These are phyloP conservation scores for Furcasterigmium sp. DNA, from an alignment of 2,329 filamentous ascomycete genomes.

Conservation along the genomic window DNA sequence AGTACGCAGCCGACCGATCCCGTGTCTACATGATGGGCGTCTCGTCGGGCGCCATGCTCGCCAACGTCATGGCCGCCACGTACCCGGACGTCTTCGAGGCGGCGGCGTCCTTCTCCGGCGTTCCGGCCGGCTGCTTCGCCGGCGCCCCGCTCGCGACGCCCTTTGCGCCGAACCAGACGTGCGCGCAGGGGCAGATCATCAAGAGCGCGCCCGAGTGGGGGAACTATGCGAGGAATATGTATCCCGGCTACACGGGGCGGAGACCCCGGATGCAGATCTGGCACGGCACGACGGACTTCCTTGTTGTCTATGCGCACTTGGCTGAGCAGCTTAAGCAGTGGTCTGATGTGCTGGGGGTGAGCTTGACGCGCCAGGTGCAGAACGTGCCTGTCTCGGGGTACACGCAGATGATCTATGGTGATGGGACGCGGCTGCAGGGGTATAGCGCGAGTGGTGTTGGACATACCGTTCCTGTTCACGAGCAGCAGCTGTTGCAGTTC, in stretches of 20 bases:
- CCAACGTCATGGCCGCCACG: constrained; percentile 25
- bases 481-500: constrained; percentile 12
- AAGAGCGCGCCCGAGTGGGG: constrained; percentile 37
- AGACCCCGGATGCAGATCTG: constrained; percentile 22
- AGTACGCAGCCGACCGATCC: constrained; percentile 36
- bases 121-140: constrained; percentile 24
- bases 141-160: constrained; percentile 13
- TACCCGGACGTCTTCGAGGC: constrained; percentile 29
- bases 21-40: constrained; percentile 40
- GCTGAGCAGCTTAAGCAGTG: constrained; percentile 15
- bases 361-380: constrained; percentile 18
- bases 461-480: constrained; percentile 21
- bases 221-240: constrained; percentile 28
- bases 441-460: constrained; percentile 22
- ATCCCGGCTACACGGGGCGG: constrained; percentile 23
- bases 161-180: constrained; percentile 23
- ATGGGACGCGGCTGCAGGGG: constrained; percentile 24
- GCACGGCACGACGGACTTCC: constrained; percentile 27
- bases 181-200: constrained; percentile 28
- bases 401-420: constrained; percentile 25
- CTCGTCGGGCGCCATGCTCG: constrained; percentile 28
- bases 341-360: constrained; percentile 11
- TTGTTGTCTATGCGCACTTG: constrained; percentile 25
- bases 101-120: constrained; percentile 24
- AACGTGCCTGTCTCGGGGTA: constrained; percentile 20